A percentile compares a stretch with the other conserved stretches of the same genome.
Conservation (phyloP, 129 eudicot species). For the Flaveria sonorensis region DNA sequence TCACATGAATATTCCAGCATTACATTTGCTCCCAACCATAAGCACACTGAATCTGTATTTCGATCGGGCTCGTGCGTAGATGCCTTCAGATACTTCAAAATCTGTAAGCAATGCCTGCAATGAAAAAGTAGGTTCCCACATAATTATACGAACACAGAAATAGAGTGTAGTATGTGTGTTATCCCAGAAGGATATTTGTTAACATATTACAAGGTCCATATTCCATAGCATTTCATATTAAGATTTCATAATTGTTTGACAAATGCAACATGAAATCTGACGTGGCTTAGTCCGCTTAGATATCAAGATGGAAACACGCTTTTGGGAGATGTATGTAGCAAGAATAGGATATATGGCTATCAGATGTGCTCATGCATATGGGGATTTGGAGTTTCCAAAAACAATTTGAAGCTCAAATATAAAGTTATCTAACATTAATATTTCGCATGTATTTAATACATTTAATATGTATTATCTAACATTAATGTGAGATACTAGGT, state of each 20-base stretch:
- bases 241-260: no score
- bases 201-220: conserved; percentile 7
- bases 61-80: conserved; percentile 85
- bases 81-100: conserved; percentile 96
- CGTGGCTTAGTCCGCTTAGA: no score
- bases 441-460: no score
- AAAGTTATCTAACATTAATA: no score
- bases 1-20: conserved; percentile 99
- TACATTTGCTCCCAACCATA: conserved; percentile 99
- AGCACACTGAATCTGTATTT: conserved; percentile 87
- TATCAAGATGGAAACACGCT: no score
- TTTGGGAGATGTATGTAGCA: no score
- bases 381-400: background rate
- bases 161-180: background rate
- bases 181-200: background rate
- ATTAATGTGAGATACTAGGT: background rate
- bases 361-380: background rate
- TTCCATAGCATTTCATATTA: background rate
- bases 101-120: conserved; percentile 83
- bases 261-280: background rate
- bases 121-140: conserved; percentile 9
- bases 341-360: no score
- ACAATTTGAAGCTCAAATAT: background rate
- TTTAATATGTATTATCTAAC: no score
- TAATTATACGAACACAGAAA: conserved; percentile 12